Base-by-base conservation (phyloP, 257 asterid species). In the Jacaranda copaia region DNA sequence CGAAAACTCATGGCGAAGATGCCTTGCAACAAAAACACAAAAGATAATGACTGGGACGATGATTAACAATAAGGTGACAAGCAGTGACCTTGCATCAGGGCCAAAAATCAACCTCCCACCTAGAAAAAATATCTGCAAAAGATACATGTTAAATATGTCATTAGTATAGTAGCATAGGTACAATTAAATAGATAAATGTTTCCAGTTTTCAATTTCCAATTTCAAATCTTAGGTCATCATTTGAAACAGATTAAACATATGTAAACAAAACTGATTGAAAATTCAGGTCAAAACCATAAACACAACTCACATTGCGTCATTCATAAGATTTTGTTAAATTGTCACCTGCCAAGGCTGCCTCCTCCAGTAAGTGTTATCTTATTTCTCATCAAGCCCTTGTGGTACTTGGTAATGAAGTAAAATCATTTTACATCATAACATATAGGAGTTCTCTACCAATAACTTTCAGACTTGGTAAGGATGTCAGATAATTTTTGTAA, bases 31-130 rank as follows among this genome's bases (percentile, higher is more conserved):
- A 66, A 93, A 93, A 66, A 96, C 88, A 86, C 98, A 96, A 84
- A 93, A 96, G 86, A 89, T 71, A 74, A 87, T 65, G 56, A 93
- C 96, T 35, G 98, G 99, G 73, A 83, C 90, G 69, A 90, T 84
- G 85, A 96, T 85, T 79, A 93, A 87, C 85, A 89, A 77, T 85
- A 96, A 81, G 76, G 96, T 96, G 89, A 86, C 88, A 48, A 96
- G 94, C 93, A 96, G 82, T 11, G 99, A 93, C 85, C 86, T 91
- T 35, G 99, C 99, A 85, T 96, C 98, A 11, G 99, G 99, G 78
- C 99, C 99, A 88, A 96, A 93, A 55, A 96, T 91, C 92, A 96
- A 84, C 85, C 99, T 91, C 85, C 99, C 99, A 46, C 97, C 89
- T 13, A 96, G 80, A 77, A 88, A 88, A 85, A 96, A 96, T 32